Evolutionary conservation across 441 rosid genomes (phyloP).

Genomic region (Arabidopsis lyrata): DNA sequence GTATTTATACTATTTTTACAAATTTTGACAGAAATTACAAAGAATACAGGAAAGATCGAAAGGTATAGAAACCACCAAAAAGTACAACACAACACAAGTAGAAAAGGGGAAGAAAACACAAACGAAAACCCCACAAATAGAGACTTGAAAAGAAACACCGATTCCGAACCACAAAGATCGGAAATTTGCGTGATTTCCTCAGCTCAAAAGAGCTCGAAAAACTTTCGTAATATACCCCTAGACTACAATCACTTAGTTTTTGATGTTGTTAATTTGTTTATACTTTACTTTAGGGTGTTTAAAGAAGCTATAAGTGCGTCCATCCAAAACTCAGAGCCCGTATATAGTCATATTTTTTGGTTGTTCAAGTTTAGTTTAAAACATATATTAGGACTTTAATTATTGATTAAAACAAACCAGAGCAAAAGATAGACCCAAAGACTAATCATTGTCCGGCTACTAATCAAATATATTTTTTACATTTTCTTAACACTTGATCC

Average conservation of each 20-base stretch:
- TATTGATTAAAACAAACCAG: not conserved
- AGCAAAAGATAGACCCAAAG: not conserved
- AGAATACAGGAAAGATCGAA: no score
- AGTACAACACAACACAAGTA: no score
- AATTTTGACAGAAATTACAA: no score
- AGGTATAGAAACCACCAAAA: no score
- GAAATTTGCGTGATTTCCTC: no score
- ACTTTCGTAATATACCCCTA: not conserved
- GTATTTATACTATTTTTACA: no score
- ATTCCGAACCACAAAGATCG: no score
- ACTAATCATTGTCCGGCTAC: conserved; percentile 10
- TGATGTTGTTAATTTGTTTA: not conserved
- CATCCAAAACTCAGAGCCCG: not conserved
- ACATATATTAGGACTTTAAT: not conserved
- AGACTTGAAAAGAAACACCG: no score
- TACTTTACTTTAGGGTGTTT: not conserved
- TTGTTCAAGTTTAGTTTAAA: not conserved
- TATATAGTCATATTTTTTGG: not conserved
- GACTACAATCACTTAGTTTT: not conserved
- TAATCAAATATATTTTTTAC: conserved; percentile 1
- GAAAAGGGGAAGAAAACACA: no score
- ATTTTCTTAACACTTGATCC: conserved; percentile 15
- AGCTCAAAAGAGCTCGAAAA: no score
- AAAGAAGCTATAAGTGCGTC: not conserved
- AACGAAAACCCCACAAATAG: no score